phyloP scores from a whole-genome alignment of 192 early-diverging fungal genomes.

The Gamsiella multidivaricata region DNA sequence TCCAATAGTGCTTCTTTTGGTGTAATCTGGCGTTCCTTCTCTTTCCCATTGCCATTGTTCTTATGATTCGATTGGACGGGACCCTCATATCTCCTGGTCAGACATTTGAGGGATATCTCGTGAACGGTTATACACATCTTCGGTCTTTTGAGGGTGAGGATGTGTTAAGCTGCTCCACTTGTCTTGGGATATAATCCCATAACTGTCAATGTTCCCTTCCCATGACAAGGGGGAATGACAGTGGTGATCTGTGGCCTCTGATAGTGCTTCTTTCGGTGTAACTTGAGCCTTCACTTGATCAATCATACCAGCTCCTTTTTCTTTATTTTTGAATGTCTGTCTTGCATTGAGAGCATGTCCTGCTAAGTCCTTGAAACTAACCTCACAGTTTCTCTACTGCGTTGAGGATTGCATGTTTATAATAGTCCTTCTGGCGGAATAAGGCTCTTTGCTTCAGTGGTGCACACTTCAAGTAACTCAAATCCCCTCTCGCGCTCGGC shows the following conservation, averaged over 20 bases:
- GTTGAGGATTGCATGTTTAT: no score
- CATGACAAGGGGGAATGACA: conserved; percentile 7
- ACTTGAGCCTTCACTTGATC: conserved; percentile 15
- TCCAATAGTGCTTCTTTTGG: conserved; percentile 12
- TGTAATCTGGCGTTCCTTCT: conserved; percentile 8
- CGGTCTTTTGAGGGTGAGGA: conserved; percentile 6
- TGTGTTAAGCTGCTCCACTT: conserved; percentile 10
- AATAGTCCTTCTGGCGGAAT: no score
- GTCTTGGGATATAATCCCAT: no score
- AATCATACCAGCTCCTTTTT: no score
- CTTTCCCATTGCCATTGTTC: conserved; percentile 1
- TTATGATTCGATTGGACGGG: conserved; percentile 14
- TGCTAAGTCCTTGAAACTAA: no score
- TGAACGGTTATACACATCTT: conserved; percentile 10
- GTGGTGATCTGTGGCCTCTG: not conserved
- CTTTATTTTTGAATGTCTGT: no score
- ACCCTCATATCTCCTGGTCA: conserved; percentile 11
- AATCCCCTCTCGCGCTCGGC: no score
- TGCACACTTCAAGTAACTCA: no score
- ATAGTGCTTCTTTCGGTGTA: conserved; percentile 10
- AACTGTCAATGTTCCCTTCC: not conserved
- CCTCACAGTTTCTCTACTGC: no score
- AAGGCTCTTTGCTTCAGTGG: no score
- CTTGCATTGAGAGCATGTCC: no score
- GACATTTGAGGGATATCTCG: not conserved